A percentile compares a stretch with the other conserved stretches of the same genome.
Conservation (phyloP, 495 filamentous ascomycete genomes). For the Aeminium ludgeri region DNA sequence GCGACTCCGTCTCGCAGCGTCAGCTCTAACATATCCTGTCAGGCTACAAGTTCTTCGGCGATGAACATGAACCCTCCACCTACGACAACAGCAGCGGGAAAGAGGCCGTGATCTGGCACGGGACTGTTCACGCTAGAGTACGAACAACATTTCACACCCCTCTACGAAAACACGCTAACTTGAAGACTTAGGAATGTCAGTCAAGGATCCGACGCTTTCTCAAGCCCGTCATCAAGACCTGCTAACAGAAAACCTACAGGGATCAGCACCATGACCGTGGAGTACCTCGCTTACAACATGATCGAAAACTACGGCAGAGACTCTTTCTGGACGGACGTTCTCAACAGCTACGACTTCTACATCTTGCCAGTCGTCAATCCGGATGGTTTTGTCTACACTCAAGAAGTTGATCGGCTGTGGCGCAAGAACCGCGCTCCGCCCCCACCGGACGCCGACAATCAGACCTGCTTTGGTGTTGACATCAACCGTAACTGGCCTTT, state of each 20-base stretch:
- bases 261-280: constrained; percentile 38
- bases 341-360: constrained; percentile 48
- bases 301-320: constrained; percentile 31
- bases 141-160: constrained; percentile 18
- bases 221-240: too few relatives aligned
- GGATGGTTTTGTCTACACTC: constrained; percentile 47
- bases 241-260: constrained; percentile 9
- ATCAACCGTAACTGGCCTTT: constrained; percentile 50
- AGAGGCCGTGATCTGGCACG: constrained; percentile 42
- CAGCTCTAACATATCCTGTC: neutral
- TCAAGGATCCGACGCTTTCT: too few relatives aligned
- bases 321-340: constrained; percentile 25
- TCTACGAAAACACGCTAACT: too few relatives aligned
- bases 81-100: constrained; percentile 21
- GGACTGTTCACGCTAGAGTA: constrained; percentile 48
- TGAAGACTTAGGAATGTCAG: too few relatives aligned
- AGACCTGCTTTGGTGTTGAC: constrained; percentile 38
- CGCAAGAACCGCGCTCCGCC: constrained; percentile 42
- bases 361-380: constrained; percentile 47
- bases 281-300: constrained; percentile 40
- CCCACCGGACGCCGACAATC: constrained; percentile 18
- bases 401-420: constrained; percentile 42
- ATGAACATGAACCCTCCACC: neutral
- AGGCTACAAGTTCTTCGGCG: constrained; percentile 1
- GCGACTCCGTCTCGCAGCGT: constrained; percentile 29